A percentile compares a stretch with the other conserved stretches of the same genome.
These are phyloP conservation scores for Evernia prunastri DNA, from an alignment of 495 filamentous ascomycete species.

Conservation along the genomic window DNA sequence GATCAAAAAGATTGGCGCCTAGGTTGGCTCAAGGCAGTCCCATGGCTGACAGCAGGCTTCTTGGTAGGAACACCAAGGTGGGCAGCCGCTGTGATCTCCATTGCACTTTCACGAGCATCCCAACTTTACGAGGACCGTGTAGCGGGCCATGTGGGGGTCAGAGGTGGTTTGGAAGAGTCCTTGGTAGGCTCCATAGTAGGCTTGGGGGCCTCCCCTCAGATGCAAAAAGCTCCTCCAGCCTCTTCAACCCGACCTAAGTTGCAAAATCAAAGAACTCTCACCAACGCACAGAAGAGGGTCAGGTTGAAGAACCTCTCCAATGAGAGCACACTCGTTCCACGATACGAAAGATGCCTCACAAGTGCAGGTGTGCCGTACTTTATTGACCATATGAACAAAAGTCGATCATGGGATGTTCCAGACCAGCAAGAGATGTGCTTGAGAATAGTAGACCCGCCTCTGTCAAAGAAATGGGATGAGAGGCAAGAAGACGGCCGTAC, in stretches of 20 bases:
- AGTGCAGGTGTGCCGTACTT: constrained; percentile 11
- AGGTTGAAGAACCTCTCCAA: not conserved
- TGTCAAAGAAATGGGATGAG: constrained; percentile 17
- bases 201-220: not conserved
- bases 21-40: constrained; percentile 18
- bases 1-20: constrained; percentile 18
- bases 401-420: constrained; percentile 10
- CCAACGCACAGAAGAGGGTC: constrained; percentile 2
- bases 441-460: constrained; percentile 12
- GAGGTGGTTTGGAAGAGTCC: constrained; percentile 13
- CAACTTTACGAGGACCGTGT: constrained; percentile 6
- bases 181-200: constrained; percentile 10
- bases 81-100: constrained; percentile 19
- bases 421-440: constrained; percentile 21
- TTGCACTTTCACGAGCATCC: constrained; percentile 11
- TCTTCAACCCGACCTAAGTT: not conserved
- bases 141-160: constrained; percentile 4
- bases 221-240: not conserved
- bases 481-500: constrained; percentile 1
- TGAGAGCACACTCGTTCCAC: constrained; percentile 15
- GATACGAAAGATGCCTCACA: constrained; percentile 16
- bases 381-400: constrained; percentile 12
- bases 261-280: constrained; percentile 3
- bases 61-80: constrained; percentile 13
- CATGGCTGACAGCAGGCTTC: constrained; percentile 18